phyloP scores from a whole-genome alignment of 1,284 basidiomycete genomes.

The Puccinia horiana region DNA sequence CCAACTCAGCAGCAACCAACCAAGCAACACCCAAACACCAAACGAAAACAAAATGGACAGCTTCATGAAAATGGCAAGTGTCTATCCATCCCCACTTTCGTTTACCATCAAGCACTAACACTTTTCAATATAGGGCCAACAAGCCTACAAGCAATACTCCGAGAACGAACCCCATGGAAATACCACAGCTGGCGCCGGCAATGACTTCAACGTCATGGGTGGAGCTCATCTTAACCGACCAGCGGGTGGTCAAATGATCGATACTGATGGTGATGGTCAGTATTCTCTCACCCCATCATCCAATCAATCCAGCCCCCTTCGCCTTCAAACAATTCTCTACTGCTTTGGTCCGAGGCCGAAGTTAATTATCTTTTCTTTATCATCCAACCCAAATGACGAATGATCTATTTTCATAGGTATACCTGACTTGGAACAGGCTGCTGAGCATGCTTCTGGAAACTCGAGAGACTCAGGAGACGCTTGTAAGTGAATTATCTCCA shows the following conservation, averaged over 20 bases:
- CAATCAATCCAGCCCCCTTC: neutral
- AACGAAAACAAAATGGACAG: neutral
- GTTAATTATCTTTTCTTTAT: neutral
- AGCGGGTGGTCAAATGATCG: constrained; percentile 34
- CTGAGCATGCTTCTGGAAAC: constrained; percentile 27
- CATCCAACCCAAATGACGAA: neutral
- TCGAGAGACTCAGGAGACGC: constrained; percentile 36
- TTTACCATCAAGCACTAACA: neutral
- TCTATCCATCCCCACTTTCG: neutral
- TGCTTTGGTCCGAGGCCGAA: neutral
- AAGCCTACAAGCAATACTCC: constrained; percentile 35
- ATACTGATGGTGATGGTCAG: constrained; percentile 45
- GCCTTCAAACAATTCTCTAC: neutral
- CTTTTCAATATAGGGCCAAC: constrained; percentile 8
- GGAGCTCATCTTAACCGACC: constrained; percentile 44
- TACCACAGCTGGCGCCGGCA: neutral
- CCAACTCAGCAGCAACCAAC: too few species aligned
- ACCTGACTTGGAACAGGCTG: constrained; percentile 45
- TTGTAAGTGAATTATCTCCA: constrained; percentile 18
- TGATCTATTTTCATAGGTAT: constrained; percentile 26
- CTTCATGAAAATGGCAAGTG: constrained; percentile 22
- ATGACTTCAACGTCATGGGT: constrained; percentile 35
- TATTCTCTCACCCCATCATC: neutral
- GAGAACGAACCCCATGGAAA: neutral
- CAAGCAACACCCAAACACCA: neutral